Percentiles rank a stretch among this genome's conserved stretches.
These are phyloP conservation scores for Melaleuca quinquenervia DNA, from an alignment of 345 rosid species.

Conservation along the genomic window DNA sequence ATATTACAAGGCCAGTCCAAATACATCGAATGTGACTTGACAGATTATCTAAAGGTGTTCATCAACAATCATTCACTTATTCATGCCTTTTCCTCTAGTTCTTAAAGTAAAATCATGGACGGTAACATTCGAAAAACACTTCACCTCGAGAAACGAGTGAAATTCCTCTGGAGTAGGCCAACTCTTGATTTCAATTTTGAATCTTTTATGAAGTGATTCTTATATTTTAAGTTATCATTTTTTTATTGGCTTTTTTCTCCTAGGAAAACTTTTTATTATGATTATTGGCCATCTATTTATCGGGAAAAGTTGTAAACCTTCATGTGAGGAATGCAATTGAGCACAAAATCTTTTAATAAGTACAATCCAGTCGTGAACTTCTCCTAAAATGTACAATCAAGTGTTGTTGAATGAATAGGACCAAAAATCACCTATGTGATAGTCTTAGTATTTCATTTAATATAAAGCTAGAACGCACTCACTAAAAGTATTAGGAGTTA, in stretches of 20 bases:
- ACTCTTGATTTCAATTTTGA: neutral
- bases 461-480: neutral
- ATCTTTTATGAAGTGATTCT: neutral
- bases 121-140: neutral
- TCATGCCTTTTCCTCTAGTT: neutral
- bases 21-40: neutral
- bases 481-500: neutral
- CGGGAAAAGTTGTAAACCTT: neutral
- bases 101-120: neutral
- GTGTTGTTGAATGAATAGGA: neutral
- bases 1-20: neutral
- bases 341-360: neutral
- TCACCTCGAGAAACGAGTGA: neutral
- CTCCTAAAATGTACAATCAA: neutral
- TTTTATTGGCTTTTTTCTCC: neutral
- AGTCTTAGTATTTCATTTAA: neutral
- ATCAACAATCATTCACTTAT: neutral
- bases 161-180: neutral
- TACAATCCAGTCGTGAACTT: neutral
- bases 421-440: neutral
- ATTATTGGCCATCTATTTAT: neutral
- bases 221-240: neutral
- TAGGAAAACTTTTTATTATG: neutral
- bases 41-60: neutral
- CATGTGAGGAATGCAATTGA: neutral